These are phyloP conservation scores for Blastocystis sp. DNA, from an alignment of 352 stramenopile species.

Conservation along the genomic window DNA sequence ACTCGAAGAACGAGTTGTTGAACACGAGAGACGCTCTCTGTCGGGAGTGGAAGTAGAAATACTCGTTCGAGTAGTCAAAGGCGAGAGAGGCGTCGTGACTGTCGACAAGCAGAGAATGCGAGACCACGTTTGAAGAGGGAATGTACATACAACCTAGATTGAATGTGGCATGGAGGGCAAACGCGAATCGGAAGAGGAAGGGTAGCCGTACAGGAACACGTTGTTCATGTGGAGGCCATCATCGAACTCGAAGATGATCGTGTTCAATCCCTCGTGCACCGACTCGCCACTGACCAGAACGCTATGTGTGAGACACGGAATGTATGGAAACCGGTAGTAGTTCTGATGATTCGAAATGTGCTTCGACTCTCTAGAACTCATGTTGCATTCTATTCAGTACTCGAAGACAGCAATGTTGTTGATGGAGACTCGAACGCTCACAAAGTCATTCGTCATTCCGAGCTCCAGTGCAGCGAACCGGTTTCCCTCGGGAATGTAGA, in stretches of 20 bases:
- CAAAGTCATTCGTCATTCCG: constrained; percentile 59
- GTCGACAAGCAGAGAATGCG: not conserved
- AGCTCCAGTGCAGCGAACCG: constrained; percentile 35
- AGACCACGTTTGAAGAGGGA: not conserved
- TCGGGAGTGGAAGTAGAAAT: constrained; percentile 27
- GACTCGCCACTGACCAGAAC: not conserved
- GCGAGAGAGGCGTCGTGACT: not conserved
- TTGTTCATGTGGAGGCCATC: constrained; percentile 37
- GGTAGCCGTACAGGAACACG: constrained; percentile 59
- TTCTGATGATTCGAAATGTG: constrained; percentile 38
- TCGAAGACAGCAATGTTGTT: constrained; percentile 23
- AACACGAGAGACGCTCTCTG: not conserved
- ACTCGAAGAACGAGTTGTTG: constrained; percentile 50
- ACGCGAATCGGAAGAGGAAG: not conserved
- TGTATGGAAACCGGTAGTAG: constrained; percentile 9
- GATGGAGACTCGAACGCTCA: not conserved
- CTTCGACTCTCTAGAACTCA: not conserved
- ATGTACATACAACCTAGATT: constrained; percentile 20
- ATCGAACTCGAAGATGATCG: constrained; percentile 26
- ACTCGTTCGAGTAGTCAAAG: constrained; percentile 54
- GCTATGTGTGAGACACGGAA: not conserved
- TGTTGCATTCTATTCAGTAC: not conserved
- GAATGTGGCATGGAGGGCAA: not conserved
- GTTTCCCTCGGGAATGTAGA: not conserved
- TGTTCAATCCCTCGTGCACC: constrained; percentile 10